A percentile compares a stretch with the other conserved stretches of the same genome.
Evolutionary conservation across 768 basidiomycete genomes (phyloP).

Genomic region (Xanthoconium stramineum): DNA sequence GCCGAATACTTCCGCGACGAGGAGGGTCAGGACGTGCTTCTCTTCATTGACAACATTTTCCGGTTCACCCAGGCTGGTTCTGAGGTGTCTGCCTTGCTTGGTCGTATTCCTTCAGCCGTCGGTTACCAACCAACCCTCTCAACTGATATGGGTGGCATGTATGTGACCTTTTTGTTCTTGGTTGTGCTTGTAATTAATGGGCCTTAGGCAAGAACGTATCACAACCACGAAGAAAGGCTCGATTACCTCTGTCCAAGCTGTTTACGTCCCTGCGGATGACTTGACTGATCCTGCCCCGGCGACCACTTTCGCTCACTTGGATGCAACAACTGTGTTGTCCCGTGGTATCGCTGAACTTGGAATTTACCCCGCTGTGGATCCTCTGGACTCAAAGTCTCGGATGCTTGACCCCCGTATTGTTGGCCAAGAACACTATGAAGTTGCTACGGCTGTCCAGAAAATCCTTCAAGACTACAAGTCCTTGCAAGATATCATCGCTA

Average conservation of each 20-base stretch:
- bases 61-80: slow-evolving; percentile 99
- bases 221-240: slow-evolving; percentile 99
- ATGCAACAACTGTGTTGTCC: slow-evolving; percentile 98
- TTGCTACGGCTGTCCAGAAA: slow-evolving; percentile 96
- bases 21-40: slow-evolving; percentile 99
- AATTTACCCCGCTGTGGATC: slow-evolving; percentile 99
- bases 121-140: slow-evolving; percentile 99
- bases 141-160: slow-evolving; percentile 99
- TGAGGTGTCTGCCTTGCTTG: slow-evolving; percentile 98
- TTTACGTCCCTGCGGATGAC: slow-evolving; percentile 99
- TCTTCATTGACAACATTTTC: slow-evolving; percentile 99
- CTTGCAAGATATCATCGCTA: slow-evolving; percentile 99
- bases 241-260: slow-evolving; percentile 99
- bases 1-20: slow-evolving; percentile 99
- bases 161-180: slow-evolving; percentile 30
- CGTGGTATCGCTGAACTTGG: slow-evolving; percentile 98
- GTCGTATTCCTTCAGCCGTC: slow-evolving; percentile 99
- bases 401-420: slow-evolving; percentile 99
- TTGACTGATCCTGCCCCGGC: slow-evolving; percentile 99
- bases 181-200: slow-evolving; percentile 5
- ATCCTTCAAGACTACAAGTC: slow-evolving; percentile 97
- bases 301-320: slow-evolving; percentile 99
- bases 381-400: slow-evolving; percentile 98
- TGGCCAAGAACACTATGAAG: slow-evolving; percentile 90
- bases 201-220: slow-evolving; percentile 92